A percentile compares a stretch with the other conserved stretches of the same genome.
Evolutionary conservation across 2,329 filamentous ascomycete genomes (phyloP).

Genomic region (Byssochlamys sp.): DNA sequence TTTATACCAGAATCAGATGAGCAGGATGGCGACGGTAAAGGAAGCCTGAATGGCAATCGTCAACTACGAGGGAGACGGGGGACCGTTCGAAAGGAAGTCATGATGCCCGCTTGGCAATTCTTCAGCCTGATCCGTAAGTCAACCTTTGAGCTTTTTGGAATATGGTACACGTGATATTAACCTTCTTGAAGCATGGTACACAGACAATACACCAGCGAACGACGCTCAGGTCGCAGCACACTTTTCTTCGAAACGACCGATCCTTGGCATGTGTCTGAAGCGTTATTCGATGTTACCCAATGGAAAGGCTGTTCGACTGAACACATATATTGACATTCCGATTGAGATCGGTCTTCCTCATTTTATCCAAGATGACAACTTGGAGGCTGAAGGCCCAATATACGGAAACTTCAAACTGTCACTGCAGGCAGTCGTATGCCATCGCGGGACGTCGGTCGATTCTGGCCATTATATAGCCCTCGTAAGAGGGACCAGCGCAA

Average conservation of each 20-base stretch:
- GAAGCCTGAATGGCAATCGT: constrained; percentile 20
- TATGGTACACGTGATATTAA: constrained; percentile 21
- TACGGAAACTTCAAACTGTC: constrained; percentile 88
- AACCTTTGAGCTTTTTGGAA: background rate
- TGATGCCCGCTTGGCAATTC: constrained; percentile 96
- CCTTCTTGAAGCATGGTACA: constrained; percentile 65
- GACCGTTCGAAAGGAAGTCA: constrained; percentile 63
- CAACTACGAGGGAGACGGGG: constrained; percentile 22
- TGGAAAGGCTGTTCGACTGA: constrained; percentile 60
- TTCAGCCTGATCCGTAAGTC: constrained; percentile 79
- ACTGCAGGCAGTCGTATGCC: constrained; percentile 83
- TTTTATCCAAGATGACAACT: constrained; percentile 73
- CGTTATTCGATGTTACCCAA: constrained; percentile 67
- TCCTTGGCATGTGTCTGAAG: constrained; percentile 87
- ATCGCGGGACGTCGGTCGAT: constrained; percentile 73
- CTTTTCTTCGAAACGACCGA: constrained; percentile 70
- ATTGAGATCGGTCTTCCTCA: constrained; percentile 73
- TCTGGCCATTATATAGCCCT: constrained; percentile 88
- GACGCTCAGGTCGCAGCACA: constrained; percentile 81
- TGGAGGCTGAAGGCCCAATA: constrained; percentile 56
- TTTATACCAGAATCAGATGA: constrained; percentile 36
- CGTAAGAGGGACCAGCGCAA: constrained; percentile 57
- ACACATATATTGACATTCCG: constrained; percentile 85
- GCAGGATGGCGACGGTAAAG: constrained; percentile 28
- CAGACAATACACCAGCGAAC: constrained; percentile 52